Evolutionary conservation across 495 filamentous ascomycete species (phyloP).

Genomic region (Talaromyces liani): DNA sequence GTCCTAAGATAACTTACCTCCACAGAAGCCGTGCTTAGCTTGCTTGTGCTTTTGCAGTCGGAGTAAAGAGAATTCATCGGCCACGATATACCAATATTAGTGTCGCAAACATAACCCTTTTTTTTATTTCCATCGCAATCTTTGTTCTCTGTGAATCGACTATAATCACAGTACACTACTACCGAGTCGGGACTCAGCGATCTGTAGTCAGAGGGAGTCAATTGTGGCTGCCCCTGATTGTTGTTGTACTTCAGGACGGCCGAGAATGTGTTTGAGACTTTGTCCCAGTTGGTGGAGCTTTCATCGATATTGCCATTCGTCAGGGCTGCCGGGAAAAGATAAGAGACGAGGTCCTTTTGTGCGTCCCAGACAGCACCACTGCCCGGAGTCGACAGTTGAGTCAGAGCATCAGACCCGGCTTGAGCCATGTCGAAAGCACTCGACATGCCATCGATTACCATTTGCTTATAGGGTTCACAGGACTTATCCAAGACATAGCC

Average conservation of each 20-base stretch:
- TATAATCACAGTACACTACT: neutral
- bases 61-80: neutral
- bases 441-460: neutral
- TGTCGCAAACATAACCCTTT: neutral
- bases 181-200: neutral
- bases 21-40: neutral
- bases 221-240: neutral
- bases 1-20: neutral
- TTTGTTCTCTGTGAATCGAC: neutral
- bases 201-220: neutral
- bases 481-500: neutral
- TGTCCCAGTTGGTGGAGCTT: neutral
- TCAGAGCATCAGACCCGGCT: neutral
- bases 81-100: neutral
- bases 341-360: neutral
- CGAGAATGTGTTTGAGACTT: neutral
- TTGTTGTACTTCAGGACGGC: neutral
- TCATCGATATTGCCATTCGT: neutral
- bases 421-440: neutral
- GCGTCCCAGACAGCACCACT: neutral
- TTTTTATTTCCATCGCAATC: neutral
- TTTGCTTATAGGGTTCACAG: neutral
- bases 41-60: neutral
- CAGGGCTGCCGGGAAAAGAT: neutral
- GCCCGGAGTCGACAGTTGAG: neutral